Evolutionary conservation across 345 rosid genomes (phyloP).

Genomic region (Gossypium sturtianum): DNA sequence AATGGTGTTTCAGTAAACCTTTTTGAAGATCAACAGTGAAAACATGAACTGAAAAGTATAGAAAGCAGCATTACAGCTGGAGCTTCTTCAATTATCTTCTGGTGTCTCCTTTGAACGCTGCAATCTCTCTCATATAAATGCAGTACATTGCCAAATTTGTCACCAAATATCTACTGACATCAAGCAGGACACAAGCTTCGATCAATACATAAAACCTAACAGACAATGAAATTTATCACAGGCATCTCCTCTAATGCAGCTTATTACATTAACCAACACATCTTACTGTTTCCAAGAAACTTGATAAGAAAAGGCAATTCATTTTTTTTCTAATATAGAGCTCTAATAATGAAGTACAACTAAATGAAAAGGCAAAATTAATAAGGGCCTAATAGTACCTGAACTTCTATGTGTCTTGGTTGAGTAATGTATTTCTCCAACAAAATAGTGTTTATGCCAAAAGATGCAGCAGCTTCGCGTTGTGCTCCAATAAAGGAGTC

Average conservation of each 20-base stretch:
- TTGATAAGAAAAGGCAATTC: background rate
- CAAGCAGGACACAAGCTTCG: constrained; percentile 13
- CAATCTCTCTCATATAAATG: constrained; percentile 93
- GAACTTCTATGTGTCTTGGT: constrained; percentile 95
- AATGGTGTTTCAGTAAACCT: constrained; percentile 24
- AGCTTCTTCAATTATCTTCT: constrained; percentile 98
- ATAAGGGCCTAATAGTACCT: constrained; percentile 40
- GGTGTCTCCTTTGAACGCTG: constrained; percentile 95
- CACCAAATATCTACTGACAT: constrained; percentile 65
- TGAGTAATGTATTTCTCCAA: constrained; percentile 88
- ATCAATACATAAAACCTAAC: constrained; percentile 12
- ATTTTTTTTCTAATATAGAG: background rate
- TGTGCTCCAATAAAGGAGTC: constrained; percentile 94
- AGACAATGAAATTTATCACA: constrained; percentile 5
- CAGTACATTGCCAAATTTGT: constrained; percentile 69
- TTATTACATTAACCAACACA: background rate
- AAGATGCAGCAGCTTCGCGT: constrained; percentile 93
- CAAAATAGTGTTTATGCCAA: constrained; percentile 78
- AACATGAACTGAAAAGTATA: constrained; percentile 24
- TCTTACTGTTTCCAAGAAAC: constrained; percentile 1
- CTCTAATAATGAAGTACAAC: background rate
- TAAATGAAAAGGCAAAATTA: background rate
- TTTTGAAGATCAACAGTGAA: constrained; percentile 15
- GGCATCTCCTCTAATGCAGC: background rate
- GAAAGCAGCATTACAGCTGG: constrained; percentile 68